Conservation (phyloP, 208 protist genomes). For the Trypanosoma avium region DNA sequence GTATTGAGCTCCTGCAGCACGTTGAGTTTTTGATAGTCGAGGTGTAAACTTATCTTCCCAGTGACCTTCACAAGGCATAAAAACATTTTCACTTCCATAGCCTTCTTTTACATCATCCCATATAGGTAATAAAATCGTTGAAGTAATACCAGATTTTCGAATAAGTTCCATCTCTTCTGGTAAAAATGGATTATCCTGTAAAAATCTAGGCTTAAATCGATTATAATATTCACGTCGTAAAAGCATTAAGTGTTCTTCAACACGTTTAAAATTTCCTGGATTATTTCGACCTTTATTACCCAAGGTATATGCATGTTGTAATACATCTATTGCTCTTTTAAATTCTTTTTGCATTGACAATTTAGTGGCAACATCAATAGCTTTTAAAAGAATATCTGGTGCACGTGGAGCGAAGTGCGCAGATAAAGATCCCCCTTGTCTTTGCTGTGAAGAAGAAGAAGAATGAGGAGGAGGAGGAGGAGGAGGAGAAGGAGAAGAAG, state of each 20-base stretch:
- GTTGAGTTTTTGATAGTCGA: conserved; percentile 31
- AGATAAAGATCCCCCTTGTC: neutral
- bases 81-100: conserved; percentile 83
- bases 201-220: conserved; percentile 60
- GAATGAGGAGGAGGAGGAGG: conserved; percentile 22
- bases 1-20: conserved; percentile 30
- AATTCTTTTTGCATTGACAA: conserved; percentile 55
- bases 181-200: conserved; percentile 85
- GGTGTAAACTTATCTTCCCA: conserved; percentile 40
- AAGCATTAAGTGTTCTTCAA: conserved; percentile 59
- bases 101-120: conserved; percentile 87
- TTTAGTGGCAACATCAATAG: conserved; percentile 61
- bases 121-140: conserved; percentile 69
- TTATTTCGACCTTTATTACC: conserved; percentile 59
- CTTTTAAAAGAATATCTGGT: conserved; percentile 57
- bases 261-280: conserved; percentile 61
- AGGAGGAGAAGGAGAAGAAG: conserved; percentile 2
- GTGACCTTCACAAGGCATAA: conserved; percentile 69
- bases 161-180: conserved; percentile 78
- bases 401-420: conserved; percentile 30
- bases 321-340: conserved; percentile 81
- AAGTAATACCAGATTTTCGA: conserved; percentile 63
- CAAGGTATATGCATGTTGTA: conserved; percentile 72
- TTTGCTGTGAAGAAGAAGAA: conserved; percentile 8
- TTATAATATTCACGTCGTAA: conserved; percentile 52